Conservation (phyloP, 1,139 yeast species). For the Lodderomyces orthopsilosis region DNA sequence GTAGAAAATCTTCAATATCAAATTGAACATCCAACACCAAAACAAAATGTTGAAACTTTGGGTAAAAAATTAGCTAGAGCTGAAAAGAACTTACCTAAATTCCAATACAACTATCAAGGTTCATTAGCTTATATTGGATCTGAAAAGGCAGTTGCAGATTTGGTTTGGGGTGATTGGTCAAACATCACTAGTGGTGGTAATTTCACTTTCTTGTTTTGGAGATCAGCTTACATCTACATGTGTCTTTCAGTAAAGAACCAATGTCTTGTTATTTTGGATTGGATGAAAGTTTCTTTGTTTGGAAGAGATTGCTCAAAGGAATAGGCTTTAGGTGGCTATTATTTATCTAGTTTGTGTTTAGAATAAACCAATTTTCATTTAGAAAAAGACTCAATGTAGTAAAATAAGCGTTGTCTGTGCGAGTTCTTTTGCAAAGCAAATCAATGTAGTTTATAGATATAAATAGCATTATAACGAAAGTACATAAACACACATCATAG, state of each 20-base stretch:
- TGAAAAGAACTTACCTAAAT: constrained; percentile 52
- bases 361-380: background rate
- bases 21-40: constrained; percentile 25
- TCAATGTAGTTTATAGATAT: no score
- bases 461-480: no score
- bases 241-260: constrained; percentile 87
- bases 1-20: constrained; percentile 57
- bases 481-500: no score
- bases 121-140: constrained; percentile 81
- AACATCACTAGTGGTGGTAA: constrained; percentile 81
- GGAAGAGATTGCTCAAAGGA: constrained; percentile 82
- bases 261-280: constrained; percentile 78
- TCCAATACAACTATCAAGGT: constrained; percentile 68
- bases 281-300: constrained; percentile 81
- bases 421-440: no score
- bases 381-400: no score
- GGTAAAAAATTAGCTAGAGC: constrained; percentile 39
- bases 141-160: constrained; percentile 91
- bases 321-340: constrained; percentile 18
- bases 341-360: background rate
- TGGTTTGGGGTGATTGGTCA: constrained; percentile 85
- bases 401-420: no score
- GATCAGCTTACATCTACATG: constrained; percentile 91
- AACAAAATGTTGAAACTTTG: constrained; percentile 39
- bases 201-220: constrained; percentile 88